These are phyloP conservation scores for Pythium aquatile DNA, from an alignment of 352 stramenopile species.

Conservation along the genomic window DNA sequence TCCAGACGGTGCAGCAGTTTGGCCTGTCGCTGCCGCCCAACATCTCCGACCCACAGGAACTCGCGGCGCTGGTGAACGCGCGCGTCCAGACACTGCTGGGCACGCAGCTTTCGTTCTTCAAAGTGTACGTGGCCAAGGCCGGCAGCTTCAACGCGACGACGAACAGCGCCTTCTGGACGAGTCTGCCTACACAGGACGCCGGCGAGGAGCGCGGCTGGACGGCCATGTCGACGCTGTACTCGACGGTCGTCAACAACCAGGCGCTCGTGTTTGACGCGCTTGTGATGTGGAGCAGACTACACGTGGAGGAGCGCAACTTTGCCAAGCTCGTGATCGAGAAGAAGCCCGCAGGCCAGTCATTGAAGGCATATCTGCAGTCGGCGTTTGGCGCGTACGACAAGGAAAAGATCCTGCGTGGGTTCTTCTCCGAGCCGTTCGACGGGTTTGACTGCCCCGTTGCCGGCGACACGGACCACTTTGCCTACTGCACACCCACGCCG, in stretches of 20 bases:
- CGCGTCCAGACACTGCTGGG: not conserved
- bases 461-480: constrained; percentile 16
- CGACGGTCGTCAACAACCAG: not conserved
- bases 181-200: not conserved
- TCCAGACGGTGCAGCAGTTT: constrained; percentile 1
- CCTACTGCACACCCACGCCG: constrained; percentile 13
- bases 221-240: not conserved
- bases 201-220: constrained; percentile 6
- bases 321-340: constrained; percentile 10
- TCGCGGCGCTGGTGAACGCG: not conserved
- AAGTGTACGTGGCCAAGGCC: constrained; percentile 13
- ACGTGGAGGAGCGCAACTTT: constrained; percentile 2
- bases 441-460: constrained; percentile 8
- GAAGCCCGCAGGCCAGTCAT: constrained; percentile 3
- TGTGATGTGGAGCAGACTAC: constrained; percentile 10
- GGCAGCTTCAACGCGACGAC: constrained; percentile 16
- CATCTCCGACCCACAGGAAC: not conserved
- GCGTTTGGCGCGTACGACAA: not conserved
- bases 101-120: constrained; percentile 7
- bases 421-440: constrained; percentile 12
- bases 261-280: constrained; percentile 5
- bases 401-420: constrained; percentile 14
- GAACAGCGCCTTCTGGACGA: constrained; percentile 17
- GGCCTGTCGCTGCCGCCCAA: not conserved
- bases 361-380: constrained; percentile 3